Evolutionary conservation across 2,329 filamentous ascomycete species (phyloP).

Genomic region (Coniella vitis): DNA sequence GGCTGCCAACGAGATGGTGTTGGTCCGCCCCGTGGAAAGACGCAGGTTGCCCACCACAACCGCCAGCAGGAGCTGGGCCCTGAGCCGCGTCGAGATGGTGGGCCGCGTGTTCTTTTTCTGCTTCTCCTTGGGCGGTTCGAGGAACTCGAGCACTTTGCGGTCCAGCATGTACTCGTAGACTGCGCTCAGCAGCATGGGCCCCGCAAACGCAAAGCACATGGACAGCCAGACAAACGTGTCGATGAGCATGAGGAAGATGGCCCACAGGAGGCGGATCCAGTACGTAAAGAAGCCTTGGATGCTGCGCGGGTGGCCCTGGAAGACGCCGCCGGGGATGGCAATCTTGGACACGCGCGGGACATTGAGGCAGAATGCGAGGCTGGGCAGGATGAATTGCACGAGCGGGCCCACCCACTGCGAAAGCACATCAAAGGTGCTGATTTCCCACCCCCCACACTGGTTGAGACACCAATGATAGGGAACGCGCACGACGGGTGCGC

Average conservation of each 20-base stretch:
- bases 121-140: slow-evolving; percentile 1
- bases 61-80: slow-evolving; percentile 23
- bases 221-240: slow-evolving; percentile 24
- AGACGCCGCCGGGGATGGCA: slow-evolving; percentile 16
- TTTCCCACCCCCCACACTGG: slow-evolving; percentile 21
- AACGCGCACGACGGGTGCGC: slow-evolving; percentile 18
- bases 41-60: slow-evolving; percentile 26
- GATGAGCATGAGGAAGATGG: slow-evolving; percentile 17
- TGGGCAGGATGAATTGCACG: slow-evolving; percentile 22
- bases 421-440: slow-evolving; percentile 18
- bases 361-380: slow-evolving; percentile 23
- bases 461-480: slow-evolving; percentile 18
- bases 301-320: slow-evolving; percentile 15
- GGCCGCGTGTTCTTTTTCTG: background rate
- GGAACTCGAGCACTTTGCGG: slow-evolving; percentile 19
- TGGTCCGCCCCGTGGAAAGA: slow-evolving; percentile 20
- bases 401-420: slow-evolving; percentile 23
- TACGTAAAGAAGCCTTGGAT: slow-evolving; percentile 14
- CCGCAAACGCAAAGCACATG: slow-evolving; percentile 23
- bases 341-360: slow-evolving; percentile 21
- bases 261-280: slow-evolving; percentile 14
- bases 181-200: slow-evolving; percentile 25
- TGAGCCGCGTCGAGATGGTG: slow-evolving; percentile 11
- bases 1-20: background rate
- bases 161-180: slow-evolving; percentile 25